Evolutionary conservation across 345 rosid genomes (phyloP), one percentile per base, ranked within the genome.

Genomic region (Trapa incisa): DNA sequence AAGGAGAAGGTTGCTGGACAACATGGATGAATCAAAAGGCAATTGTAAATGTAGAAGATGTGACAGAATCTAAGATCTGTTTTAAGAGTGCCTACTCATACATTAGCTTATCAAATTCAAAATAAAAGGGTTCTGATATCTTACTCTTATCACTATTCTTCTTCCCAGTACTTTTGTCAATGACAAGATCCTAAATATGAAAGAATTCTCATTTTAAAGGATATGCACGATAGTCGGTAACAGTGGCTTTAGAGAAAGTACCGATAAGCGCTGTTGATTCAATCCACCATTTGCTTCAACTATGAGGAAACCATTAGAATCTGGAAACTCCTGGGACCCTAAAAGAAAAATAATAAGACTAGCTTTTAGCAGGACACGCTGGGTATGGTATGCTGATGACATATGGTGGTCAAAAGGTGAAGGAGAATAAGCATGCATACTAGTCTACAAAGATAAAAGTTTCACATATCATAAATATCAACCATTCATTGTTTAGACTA

Each of bases 261-360:
- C 99, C 76, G 99, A 93, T 71, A 91, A 75, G 70, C 99, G 97
- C 76, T 91, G 99, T 78, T 93, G 99, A 78, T 91, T 93, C 81
- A 93, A 78, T 48, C 99, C 99, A 11, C 97, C 97, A 77, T 91
- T 91, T 2, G 99, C 99, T 82, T 94, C 99, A 58, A 94, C 81
- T 50, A 94, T 88, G n/a, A 94, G 89, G 74, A 73, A 94, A 71
- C 97, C 97, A 79, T 88, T 94, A 15, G 97, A 82, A 75, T 73
- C 72, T 2, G 89, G 86, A 76, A 86, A 69, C 73, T 84, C 89
- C 74, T 75, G 47, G 61, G 71, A 75, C 67, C 77, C 82, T 70
- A 67, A 58, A 78, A 74, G 61, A 62, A 75, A 39, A 41, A 41
- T 41, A 69, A 58, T 52, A 67, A 37, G 57, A 68, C 79, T 61